Evolutionary conservation across 2,329 filamentous ascomycete genomes (phyloP).

Genomic region (Apiospora marii): DNA sequence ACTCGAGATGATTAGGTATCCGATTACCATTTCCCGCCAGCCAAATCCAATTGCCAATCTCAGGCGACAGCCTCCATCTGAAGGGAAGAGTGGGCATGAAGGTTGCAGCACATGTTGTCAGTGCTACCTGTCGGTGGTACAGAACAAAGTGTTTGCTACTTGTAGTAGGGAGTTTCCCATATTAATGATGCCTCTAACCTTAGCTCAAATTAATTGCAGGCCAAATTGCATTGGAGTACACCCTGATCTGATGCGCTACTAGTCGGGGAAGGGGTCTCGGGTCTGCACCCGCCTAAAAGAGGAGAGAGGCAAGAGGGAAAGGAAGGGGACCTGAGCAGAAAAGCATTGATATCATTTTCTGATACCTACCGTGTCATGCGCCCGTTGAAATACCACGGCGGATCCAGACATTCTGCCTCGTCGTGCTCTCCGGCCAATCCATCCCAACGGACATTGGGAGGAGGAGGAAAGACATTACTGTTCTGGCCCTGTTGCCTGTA

Average conservation of each 20-base stretch:
- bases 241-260: constrained; percentile 22
- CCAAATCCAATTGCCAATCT: background rate
- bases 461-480: background rate
- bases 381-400: background rate
- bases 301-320: background rate
- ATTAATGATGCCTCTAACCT: constrained; percentile 19
- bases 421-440: background rate
- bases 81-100: background rate
- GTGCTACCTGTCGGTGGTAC: constrained; percentile 10
- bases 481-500: background rate
- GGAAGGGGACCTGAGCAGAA: background rate
- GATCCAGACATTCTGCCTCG: background rate
- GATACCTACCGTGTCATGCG: constrained; percentile 19
- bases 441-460: background rate
- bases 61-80: background rate
- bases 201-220: constrained; percentile 20
- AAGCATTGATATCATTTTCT: constrained; percentile 16
- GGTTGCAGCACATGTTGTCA: constrained; percentile 17
- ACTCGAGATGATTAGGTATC: background rate
- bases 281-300: background rate
- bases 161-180: constrained; percentile 3
- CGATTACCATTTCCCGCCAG: background rate
- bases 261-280: constrained; percentile 21
- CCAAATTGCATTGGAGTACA: constrained; percentile 18
- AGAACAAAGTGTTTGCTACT: background rate